Evolutionary conservation across 176 grass and related monocot species (phyloP), one percentile per base, ranked within the genome.

Genomic region (Phoenix roebelenii): DNA sequence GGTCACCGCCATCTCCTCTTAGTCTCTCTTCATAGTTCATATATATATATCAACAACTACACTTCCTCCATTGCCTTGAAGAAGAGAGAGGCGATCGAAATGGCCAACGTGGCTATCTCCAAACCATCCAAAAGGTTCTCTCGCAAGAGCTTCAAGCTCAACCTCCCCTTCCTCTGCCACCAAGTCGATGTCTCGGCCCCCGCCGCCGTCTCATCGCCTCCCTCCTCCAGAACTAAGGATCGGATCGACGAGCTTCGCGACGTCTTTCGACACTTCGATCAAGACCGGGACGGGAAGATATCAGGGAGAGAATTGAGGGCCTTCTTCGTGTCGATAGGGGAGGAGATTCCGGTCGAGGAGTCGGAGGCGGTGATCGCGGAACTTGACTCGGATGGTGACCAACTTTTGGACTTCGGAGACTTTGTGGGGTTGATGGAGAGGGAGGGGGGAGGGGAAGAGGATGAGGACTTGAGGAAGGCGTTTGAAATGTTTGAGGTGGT

Each of bases 401-500:
- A 4, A n/a, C 18, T 68, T 9, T 68, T 96, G 12, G 83, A 96
- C 74, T 96, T 96, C 62, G 78, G 75, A 10, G 87, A 77, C 18
- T 96, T 96, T 49, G 87, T 88, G 66, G 74, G 77, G 20, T 65
- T 96, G 15, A 90, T 96, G 83, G 87, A 96, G 77, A 19, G 39
- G 22, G 39, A n/a, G 22, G 15, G 49, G 22, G 91, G 83, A 0
- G 77, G 64, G 48, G 72, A 68, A 44, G 70, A 85, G 29, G 87
- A 85, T 54, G 92, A 96, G 54, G 92, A 96, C 65, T 71, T 96
- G 44, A 59, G 49, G 66, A 74, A 59, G 63, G 92, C 86, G 52
- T 96, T 96, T 58, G 83, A 90, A 72, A 85, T 96, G 83, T 96
- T 96, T 51, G 89, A 90, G 65, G 75, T 77, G 22, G 92, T 82